Conservation (phyloP, 768 basidiomycete genomes). For the Sarcodon sp. region DNA sequence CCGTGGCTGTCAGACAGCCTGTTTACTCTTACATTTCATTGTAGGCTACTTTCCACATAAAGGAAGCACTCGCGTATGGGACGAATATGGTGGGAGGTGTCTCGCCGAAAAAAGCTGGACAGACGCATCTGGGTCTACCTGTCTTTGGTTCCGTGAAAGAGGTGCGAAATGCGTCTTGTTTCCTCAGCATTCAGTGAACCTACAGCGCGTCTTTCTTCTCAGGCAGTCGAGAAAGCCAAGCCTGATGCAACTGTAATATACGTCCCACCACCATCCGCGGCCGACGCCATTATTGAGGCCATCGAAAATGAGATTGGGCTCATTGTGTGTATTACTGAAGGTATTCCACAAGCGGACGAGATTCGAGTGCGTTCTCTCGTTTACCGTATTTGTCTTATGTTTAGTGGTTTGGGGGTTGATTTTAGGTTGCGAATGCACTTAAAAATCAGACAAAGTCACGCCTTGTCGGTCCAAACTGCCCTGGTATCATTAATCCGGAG, state of each 20-base stretch:
- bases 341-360: slow-evolving; percentile 96
- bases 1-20: not conserved
- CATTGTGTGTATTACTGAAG: slow-evolving; percentile 98
- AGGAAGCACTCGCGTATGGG: slow-evolving; percentile 87
- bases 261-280: slow-evolving; percentile 93
- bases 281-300: slow-evolving; percentile 96
- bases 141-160: slow-evolving; percentile 89
- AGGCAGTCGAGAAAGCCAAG: slow-evolving; percentile 79
- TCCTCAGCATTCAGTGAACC: not conserved
- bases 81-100: slow-evolving; percentile 98
- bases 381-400: not conserved
- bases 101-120: slow-evolving; percentile 92
- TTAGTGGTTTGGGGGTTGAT: not conserved
- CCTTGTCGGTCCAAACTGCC: slow-evolving; percentile 97
- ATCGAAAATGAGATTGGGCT: slow-evolving; percentile 96
- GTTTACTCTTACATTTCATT: not conserved
- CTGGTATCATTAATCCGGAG: slow-evolving; percentile 92
- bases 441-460: slow-evolving; percentile 90
- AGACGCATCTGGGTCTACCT: slow-evolving; percentile 89
- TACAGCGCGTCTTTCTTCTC: slow-evolving; percentile 1
- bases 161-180: slow-evolving; percentile 25
- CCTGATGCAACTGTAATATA: slow-evolving; percentile 96
- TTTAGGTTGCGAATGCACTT: slow-evolving; percentile 83
- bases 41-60: slow-evolving; percentile 93
- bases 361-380: slow-evolving; percentile 50